A percentile compares a stretch with the other conserved stretches of the same genome.
Conservation (phyloP, 108 stramenopile genomes). For the Poteriospumella lacustris region DNA sequence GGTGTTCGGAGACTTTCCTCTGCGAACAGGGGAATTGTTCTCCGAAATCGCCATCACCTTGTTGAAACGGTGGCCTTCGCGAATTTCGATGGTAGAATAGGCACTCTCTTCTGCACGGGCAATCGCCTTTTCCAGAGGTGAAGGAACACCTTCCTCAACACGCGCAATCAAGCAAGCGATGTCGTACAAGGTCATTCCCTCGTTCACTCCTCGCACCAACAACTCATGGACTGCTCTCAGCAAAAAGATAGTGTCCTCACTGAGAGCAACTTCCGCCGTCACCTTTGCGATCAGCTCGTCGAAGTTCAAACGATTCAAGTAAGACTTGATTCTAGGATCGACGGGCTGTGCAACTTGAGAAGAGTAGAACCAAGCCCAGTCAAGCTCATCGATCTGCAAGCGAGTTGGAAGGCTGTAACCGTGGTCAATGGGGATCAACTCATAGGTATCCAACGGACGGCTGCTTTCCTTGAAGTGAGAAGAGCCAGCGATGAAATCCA, state of each 20-base stretch:
- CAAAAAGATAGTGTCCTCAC: conserved; percentile 18
- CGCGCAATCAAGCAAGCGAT: conserved; percentile 38
- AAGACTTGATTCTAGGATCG: background rate
- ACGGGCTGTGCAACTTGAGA: conserved; percentile 66
- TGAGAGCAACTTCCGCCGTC: conserved; percentile 17
- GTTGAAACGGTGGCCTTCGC: background rate
- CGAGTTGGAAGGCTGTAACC: conserved; percentile 85
- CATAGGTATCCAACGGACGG: conserved; percentile 34
- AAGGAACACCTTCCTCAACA: conserved; percentile 29
- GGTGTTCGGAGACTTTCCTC: no score
- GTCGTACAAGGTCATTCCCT: conserved; percentile 39
- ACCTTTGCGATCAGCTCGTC: conserved; percentile 17
- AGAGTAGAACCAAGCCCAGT: conserved; percentile 98
- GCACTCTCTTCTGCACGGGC: conserved; percentile 27
- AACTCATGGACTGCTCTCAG: conserved; percentile 15
- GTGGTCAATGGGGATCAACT: conserved; percentile 94
- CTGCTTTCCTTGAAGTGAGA: background rate
- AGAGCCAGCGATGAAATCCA: background rate
- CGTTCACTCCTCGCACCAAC: conserved; percentile 16
- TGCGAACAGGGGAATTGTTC: background rate
- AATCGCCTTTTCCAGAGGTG: conserved; percentile 30
- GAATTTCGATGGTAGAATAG: background rate
- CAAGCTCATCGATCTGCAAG: conserved; percentile 90
- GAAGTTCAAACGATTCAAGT: conserved; percentile 28
- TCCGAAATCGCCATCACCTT: background rate